phyloP scores from a whole-genome alignment of 176 grass and related monocot genomes.

The Echinochloa phyllopogon region DNA sequence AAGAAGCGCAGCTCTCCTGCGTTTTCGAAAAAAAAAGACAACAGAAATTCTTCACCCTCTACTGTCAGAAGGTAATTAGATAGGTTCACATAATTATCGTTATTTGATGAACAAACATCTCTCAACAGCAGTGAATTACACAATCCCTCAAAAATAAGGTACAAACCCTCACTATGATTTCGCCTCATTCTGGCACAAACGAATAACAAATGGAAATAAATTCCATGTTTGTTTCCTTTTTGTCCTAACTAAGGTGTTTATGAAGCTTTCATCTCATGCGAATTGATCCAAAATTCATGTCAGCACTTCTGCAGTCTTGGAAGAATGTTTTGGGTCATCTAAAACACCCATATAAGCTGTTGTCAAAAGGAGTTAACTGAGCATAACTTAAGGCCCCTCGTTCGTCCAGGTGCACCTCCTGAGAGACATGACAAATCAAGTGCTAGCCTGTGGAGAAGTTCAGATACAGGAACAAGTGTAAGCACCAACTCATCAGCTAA shows the following conservation, averaged over 20 bases:
- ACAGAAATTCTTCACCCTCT: not conserved
- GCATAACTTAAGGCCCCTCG: constrained; percentile 63
- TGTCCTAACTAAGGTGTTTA: constrained; percentile 45
- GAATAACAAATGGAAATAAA: constrained; percentile 55
- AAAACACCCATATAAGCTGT: constrained; percentile 16
- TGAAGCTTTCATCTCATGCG: constrained; percentile 39
- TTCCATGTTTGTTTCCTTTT: constrained; percentile 37
- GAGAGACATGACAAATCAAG: constrained; percentile 65
- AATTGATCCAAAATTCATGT: constrained; percentile 55
- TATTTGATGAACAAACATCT: constrained; percentile 26
- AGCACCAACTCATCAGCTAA: constrained; percentile 21
- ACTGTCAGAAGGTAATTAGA: not conserved
- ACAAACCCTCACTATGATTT: constrained; percentile 44
- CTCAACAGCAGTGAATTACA: constrained; percentile 32
- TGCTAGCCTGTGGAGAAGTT: constrained; percentile 47
- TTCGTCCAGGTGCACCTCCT: constrained; percentile 80
- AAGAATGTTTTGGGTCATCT: constrained; percentile 53
- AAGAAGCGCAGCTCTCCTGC: no score
- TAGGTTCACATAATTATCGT: not conserved
- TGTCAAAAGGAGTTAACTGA: constrained; percentile 37
- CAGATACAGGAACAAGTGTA: constrained; percentile 21
- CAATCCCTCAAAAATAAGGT: constrained; percentile 36
- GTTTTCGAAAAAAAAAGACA: no score
- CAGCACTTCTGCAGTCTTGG: constrained; percentile 32
- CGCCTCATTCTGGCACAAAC: constrained; percentile 26